A percentile compares a stretch with the other conserved stretches of the same genome.
phyloP scores from a whole-genome alignment of 208 protist genomes.

The Leishmania guyanensis region DNA sequence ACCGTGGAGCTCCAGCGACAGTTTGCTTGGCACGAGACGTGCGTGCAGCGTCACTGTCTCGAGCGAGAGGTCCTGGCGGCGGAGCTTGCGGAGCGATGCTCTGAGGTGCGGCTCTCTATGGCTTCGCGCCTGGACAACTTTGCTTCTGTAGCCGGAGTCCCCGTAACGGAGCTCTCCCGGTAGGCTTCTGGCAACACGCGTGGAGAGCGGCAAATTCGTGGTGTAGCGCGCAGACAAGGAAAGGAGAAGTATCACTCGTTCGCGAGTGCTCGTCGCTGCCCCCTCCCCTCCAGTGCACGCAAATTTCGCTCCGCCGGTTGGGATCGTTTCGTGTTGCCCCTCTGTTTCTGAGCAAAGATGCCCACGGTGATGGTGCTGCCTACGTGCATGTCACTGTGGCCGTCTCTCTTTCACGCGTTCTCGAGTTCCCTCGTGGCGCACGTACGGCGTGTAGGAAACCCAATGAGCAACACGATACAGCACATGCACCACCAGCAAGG shows the following conservation, averaged over 20 bases:
- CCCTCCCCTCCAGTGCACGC: not conserved
- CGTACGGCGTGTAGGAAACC: not conserved
- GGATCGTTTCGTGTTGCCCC: not conserved
- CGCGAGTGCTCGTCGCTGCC: not conserved
- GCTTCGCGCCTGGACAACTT: conserved; percentile 36
- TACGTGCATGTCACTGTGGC: no score
- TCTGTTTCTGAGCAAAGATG: not conserved
- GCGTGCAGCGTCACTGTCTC: conserved; percentile 29
- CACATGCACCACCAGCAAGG: not conserved
- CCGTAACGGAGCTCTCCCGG: conserved; percentile 23
- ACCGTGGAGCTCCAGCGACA: conserved; percentile 13
- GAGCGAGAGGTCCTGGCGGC: conserved; percentile 38
- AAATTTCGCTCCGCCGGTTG: not conserved
- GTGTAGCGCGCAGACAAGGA: not conserved
- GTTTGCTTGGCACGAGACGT: conserved; percentile 36
- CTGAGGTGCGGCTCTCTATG: conserved; percentile 39
- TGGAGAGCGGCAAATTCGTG: not conserved
- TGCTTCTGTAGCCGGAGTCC: conserved; percentile 26
- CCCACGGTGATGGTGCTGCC: not conserved
- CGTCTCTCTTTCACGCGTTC: not conserved
- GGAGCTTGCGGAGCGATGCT: conserved; percentile 36
- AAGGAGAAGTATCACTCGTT: no score
- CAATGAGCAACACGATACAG: not conserved
- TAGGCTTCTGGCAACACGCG: not conserved
- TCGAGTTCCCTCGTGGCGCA: not conserved